phyloP scores from a whole-genome alignment of 2,329 filamentous ascomycete genomes.

The Trichoderma citrinoviride region DNA sequence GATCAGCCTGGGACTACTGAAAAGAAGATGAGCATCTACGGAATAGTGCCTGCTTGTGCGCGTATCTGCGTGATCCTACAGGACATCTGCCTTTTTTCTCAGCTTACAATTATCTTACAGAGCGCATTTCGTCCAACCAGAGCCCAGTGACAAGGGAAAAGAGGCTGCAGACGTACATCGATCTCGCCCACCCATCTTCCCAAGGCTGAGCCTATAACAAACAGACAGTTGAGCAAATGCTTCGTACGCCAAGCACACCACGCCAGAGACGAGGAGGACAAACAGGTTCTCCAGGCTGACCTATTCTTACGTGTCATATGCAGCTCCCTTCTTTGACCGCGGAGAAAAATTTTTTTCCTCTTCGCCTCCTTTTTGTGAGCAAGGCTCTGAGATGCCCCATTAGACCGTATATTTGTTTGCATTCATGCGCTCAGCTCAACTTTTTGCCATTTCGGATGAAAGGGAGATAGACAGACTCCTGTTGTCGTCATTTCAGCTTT shows the following conservation, averaged over 20 bases:
- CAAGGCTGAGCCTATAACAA: slow-evolving; percentile 6
- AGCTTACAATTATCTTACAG: not conserved
- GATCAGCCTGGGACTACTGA: not conserved
- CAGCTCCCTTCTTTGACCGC: not conserved
- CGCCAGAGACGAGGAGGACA: not conserved
- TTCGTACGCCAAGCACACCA: not conserved
- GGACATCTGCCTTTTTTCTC: not conserved
- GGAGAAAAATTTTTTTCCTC: not conserved
- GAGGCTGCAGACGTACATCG: slow-evolving; percentile 3
- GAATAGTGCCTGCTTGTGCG: not conserved
- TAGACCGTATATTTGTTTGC: not conserved
- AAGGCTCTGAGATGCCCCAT: not conserved
- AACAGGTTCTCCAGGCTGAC: not conserved
- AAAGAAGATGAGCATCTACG: not conserved
- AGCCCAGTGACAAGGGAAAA: not conserved
- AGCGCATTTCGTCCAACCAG: not conserved
- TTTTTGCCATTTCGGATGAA: not conserved
- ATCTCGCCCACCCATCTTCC: not conserved
- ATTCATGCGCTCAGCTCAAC: not conserved
- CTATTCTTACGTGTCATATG: not conserved
- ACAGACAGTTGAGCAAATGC: not conserved
- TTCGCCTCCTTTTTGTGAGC: slow-evolving; percentile 6
- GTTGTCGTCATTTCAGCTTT: not conserved
- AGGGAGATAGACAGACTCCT: not conserved
- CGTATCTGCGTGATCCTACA: not conserved